These are phyloP conservation scores for Trichoderma afroharzianum DNA, from an alignment of 2,329 filamentous ascomycete genomes.

Conservation along the genomic window DNA sequence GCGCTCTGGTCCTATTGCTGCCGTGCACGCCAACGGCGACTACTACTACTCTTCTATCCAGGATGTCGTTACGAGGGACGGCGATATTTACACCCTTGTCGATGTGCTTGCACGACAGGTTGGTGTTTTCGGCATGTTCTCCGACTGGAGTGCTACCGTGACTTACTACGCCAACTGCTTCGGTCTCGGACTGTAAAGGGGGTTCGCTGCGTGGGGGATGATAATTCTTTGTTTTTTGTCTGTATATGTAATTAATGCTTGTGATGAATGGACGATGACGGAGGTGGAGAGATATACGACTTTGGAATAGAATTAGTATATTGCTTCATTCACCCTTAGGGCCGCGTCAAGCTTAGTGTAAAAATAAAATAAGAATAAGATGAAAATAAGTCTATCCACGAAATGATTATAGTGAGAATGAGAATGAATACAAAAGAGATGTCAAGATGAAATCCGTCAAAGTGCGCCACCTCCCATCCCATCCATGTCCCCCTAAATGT, in stretches of 20 bases:
- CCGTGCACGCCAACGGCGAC: constrained; percentile 42
- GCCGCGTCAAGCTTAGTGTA: background rate
- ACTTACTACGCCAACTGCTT: constrained; percentile 73
- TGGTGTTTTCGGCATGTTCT: constrained; percentile 59
- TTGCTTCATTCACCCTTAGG: background rate
- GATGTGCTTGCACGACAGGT: constrained; percentile 61
- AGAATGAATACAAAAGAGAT: background rate
- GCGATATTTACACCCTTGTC: constrained; percentile 63
- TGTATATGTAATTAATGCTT: background rate
- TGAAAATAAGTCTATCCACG: background rate
- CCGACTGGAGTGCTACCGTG: constrained; percentile 65
- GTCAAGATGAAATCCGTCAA: background rate
- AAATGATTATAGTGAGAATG: background rate
- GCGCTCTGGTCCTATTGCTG: constrained; percentile 57
- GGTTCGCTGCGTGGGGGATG: background rate
- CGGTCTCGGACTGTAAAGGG: constrained; percentile 27
- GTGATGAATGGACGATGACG: background rate
- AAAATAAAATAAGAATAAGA: background rate
- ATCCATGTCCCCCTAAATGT: background rate
- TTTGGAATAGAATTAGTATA: background rate
- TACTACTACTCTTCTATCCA: constrained; percentile 57
- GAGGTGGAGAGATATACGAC: background rate
- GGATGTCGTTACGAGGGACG: constrained; percentile 56
- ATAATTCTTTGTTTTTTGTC: background rate
- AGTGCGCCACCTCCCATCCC: background rate